phyloP scores from a whole-genome alignment of 2,329 filamentous ascomycete genomes.

The Colletotrichum spaethianum region DNA sequence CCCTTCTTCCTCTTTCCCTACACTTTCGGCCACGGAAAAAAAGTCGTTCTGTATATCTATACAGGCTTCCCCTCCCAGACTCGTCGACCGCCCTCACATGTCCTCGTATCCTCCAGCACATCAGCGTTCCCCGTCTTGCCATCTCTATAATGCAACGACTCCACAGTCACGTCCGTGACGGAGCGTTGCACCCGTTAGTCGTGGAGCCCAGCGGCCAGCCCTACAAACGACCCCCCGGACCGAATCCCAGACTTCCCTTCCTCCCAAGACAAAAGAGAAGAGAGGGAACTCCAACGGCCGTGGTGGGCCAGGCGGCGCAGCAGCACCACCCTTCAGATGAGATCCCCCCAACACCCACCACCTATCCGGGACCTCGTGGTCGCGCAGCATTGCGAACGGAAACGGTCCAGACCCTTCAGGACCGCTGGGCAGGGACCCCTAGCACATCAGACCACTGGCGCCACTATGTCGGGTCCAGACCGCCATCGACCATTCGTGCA shows the following conservation, averaged over 20 bases:
- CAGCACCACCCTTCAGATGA: constrained; percentile 7
- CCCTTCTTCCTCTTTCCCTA: not conserved
- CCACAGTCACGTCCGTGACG: not conserved
- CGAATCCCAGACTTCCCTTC: not conserved
- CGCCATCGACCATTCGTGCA: constrained; percentile 35
- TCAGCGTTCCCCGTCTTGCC: too few species aligned
- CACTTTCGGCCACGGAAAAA: not conserved
- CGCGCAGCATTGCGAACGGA: not conserved
- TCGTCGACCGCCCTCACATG: not conserved
- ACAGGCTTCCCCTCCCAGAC: not conserved
- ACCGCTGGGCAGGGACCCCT: constrained; percentile 35
- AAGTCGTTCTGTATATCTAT: not conserved
- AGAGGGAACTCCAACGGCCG: not conserved
- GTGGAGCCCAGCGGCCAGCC: not conserved
- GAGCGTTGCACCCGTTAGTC: not conserved
- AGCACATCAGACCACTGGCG: constrained; percentile 29
- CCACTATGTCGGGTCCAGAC: constrained; percentile 36
- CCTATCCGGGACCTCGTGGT: constrained; percentile 4
- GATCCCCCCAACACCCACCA: not conserved
- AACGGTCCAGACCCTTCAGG: constrained; percentile 35
- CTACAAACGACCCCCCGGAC: not conserved
- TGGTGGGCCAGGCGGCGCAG: not conserved
- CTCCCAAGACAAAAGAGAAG: not conserved
- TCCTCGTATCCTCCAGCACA: not conserved
- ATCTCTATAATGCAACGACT: not conserved